A percentile compares a stretch with the other conserved stretches of the same genome.
Conservation (phyloP, 176 grass and related monocot species). For the Oryza glumipatula region DNA sequence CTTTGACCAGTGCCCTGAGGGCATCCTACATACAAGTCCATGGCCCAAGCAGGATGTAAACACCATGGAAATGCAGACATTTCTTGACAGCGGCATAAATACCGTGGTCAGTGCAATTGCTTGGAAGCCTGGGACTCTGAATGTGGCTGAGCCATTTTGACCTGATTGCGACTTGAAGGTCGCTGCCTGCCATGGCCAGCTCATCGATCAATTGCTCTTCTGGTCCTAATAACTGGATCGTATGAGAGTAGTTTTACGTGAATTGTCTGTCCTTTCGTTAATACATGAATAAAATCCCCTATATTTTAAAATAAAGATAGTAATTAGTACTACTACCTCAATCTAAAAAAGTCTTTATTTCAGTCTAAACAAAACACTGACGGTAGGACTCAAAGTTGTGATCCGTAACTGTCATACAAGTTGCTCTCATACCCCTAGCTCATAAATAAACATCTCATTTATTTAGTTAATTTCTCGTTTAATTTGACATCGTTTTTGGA, state of each 20-base stretch:
- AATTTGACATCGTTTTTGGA: too few species aligned
- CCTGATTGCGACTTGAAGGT: conserved; percentile 15
- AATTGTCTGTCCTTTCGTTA: background rate
- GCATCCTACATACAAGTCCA: background rate
- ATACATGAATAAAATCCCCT: too few species aligned
- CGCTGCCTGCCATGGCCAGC: background rate
- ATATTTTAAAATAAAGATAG: too few species aligned
- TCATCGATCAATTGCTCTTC: background rate
- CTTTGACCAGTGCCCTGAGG: background rate
- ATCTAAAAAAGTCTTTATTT: too few species aligned
- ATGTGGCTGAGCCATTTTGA: background rate
- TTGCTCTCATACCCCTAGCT: too few species aligned
- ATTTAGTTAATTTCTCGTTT: too few species aligned
- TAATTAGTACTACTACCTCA: too few species aligned
- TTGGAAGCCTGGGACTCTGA: background rate
- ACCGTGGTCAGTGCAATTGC: background rate
- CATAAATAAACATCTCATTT: too few species aligned
- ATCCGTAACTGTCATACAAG: too few species aligned
- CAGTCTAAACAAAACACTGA: too few species aligned
- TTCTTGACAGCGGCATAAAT: background rate
- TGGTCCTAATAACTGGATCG: background rate
- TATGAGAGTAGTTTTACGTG: background rate
- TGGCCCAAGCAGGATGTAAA: background rate
- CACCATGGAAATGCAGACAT: background rate
- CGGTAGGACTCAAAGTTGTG: too few species aligned